Base-by-base conservation (phyloP, 2,329 filamentous ascomycete species). In the Biscogniauxia sp. region DNA sequence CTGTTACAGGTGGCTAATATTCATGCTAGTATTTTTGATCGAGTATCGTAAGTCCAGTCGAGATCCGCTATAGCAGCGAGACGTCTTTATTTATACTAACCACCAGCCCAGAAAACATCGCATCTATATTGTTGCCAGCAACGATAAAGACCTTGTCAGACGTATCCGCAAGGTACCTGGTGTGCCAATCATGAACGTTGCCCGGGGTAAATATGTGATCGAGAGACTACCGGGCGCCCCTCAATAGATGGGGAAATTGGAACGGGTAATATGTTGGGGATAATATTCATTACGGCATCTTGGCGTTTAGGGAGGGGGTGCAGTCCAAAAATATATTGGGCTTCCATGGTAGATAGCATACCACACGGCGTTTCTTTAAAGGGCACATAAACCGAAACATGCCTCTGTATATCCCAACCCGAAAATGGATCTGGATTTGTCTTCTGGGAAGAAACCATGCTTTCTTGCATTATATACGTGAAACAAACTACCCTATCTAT, bases 161-260 rank as follows among this genome's bases (percentile, higher is more conserved):
- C 82, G 93, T 60, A 83, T 97, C 69, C 83, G 93, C 64, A 97
- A 97, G 79, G 87, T 95, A 28, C 76, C 77, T 3, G 82, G 83
- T 75, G 87, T 90, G 60, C 88, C 88, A 25, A 86, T 91, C 68
- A 84, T 97, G 82, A 92, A 88, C 71, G 92, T 95, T 26, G 91
- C 90, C 5, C 85, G 91, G 71, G 92, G 91, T 53, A 97, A 97
- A 77, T 98, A 97, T 77, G 89, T 94, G 54, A 95, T 99, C 71
- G 95, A 98, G 82, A 86, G 93, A 70, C 77, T 97, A 64, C 93
- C 93, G 5, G 91, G 93, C 76, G 92, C 91, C 45, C 91, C 91
- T 37, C 88, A 93, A 53, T 69, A 65, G 37, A 20, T 7, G 13
- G 19, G 5, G 4, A 15, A 32, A 20, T 51, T n/a, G 32, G 19